Evolutionary conservation across 75 land plant species (phyloP), one percentile per base, ranked within the genome.

Genomic region (Gnetum montanum): DNA sequence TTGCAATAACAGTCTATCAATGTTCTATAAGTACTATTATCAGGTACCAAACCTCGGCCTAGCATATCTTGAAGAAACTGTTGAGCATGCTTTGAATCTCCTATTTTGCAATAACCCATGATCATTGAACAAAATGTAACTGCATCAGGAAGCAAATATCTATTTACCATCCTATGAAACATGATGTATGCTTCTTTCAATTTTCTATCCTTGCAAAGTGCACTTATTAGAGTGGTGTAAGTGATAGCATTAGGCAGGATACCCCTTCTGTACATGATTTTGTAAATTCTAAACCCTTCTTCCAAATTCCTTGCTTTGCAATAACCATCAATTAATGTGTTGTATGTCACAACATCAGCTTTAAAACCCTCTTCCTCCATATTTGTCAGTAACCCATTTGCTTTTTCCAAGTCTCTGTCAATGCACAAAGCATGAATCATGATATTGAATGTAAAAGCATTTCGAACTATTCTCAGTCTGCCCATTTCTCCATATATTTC

Each of bases 311-410:
- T 73, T 33, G 35, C 60, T 45, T 44, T 70, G 56, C 76, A 72
- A 49, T 66, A 83, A 47, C 81, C 71, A 53, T 59, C 59, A 43
- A 83, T 66, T 24, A 83, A 49, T 0, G 78, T 83, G 46, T 83
- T 83, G 58, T 83, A 83, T 12, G 86, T 83, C 40, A 83, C 82
- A n/a, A 79, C 18, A 52, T 83, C 82, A 10, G 82, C 82, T 24
- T 78, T 68, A 59, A 83, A 78, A 31, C 86, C 86, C 34, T 68
- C 64, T 40, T 73, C 79, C 53, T 83, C 79, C 70, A 83, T 78
- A 46, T 44, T 64, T 44, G 70, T 72, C 70, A 83, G 30, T 53
- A 83, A 83, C 24, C 34, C 76, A 58, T 57, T 72, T 45, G 67
- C 72, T 57, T 65, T 71, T 25, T 55, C 62, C 45, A 66, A 65